Conservation (phyloP, 2,329 filamentous ascomycete genomes). For the Tothia fuscella region DNA sequence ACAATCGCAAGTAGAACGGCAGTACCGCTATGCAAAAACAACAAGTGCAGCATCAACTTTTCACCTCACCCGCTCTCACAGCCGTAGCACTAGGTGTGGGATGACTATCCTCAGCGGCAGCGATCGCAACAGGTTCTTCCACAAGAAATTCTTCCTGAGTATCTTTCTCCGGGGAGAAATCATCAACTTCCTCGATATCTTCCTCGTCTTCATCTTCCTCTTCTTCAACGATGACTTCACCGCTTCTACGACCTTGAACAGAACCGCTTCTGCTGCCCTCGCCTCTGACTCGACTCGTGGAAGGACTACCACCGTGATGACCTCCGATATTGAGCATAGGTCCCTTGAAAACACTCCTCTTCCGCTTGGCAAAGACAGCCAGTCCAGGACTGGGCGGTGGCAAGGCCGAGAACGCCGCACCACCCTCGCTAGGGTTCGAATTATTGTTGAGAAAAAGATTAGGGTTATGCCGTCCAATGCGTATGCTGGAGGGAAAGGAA, state of each 20-base stretch:
- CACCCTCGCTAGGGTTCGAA: conserved; percentile 25
- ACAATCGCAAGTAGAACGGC: too few relatives aligned
- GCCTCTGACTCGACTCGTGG: conserved; percentile 20
- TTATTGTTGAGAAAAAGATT: too few relatives aligned
- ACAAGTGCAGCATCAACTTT: not conserved
- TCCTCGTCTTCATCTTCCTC: conserved; percentile 25
- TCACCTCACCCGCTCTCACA: not conserved
- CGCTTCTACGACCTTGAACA: conserved; percentile 54
- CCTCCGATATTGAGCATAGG: conserved; percentile 50
- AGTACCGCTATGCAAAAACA: too few relatives aligned
- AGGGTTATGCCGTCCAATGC: conserved; percentile 51
- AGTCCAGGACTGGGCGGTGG: conserved; percentile 52
- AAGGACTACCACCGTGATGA: conserved; percentile 16
- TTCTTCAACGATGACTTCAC: conserved; percentile 55
- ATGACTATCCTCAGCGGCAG: too few relatives aligned
- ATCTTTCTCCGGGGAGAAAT: conserved; percentile 9
- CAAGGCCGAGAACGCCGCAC: conserved; percentile 36
- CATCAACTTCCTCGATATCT: conserved; percentile 14
- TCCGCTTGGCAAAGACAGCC: conserved; percentile 63
- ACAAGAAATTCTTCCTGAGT: conserved; percentile 1
- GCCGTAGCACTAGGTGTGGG: too few relatives aligned
- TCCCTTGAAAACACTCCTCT: conserved; percentile 72
- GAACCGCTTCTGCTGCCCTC: conserved; percentile 37
- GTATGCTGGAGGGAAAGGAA: conserved; percentile 74
- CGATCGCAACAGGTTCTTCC: conserved; percentile 1